phyloP scores from a whole-genome alignment of 371 early-diverging fungal species.

The Dentiscutata heterogama region DNA sequence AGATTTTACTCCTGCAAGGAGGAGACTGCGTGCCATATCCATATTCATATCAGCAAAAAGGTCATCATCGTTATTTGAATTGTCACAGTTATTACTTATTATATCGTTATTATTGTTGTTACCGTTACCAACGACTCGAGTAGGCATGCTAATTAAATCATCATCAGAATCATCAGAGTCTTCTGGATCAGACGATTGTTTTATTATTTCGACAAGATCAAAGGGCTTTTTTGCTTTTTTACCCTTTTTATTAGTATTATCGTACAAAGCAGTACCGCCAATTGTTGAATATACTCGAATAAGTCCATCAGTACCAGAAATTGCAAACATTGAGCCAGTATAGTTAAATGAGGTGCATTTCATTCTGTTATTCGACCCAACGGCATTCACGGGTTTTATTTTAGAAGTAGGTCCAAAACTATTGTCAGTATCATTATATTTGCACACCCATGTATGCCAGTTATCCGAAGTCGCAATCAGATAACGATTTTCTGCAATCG shows the following conservation, averaged over 20 bases:
- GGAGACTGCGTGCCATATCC: not conserved
- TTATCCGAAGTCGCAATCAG: constrained; percentile 83
- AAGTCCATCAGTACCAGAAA: constrained; percentile 85
- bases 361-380: constrained; percentile 63
- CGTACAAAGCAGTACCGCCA: constrained; percentile 52
- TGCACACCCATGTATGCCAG: constrained; percentile 79
- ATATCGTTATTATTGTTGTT: too few species aligned
- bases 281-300: constrained; percentile 77
- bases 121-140: not conserved
- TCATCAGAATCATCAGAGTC: not conserved
- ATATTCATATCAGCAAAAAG: not conserved
- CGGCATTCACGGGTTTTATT: constrained; percentile 64
- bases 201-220: not conserved
- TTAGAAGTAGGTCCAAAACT: constrained; percentile 67
- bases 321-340: constrained; percentile 85
- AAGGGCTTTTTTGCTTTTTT: not conserved
- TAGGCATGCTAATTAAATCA: not conserved
- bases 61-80: not conserved
- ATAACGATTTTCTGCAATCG: constrained; percentile 74
- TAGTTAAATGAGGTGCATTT: constrained; percentile 78
- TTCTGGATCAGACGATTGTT: not conserved
- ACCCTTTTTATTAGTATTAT: constrained; percentile 47
- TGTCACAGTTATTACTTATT: not conserved
- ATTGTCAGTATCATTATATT: constrained; percentile 65
- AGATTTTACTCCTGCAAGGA: too few species aligned